Evolutionary conservation across 768 basidiomycete species (phyloP).

Genomic region (Lentinula aciculospora): DNA sequence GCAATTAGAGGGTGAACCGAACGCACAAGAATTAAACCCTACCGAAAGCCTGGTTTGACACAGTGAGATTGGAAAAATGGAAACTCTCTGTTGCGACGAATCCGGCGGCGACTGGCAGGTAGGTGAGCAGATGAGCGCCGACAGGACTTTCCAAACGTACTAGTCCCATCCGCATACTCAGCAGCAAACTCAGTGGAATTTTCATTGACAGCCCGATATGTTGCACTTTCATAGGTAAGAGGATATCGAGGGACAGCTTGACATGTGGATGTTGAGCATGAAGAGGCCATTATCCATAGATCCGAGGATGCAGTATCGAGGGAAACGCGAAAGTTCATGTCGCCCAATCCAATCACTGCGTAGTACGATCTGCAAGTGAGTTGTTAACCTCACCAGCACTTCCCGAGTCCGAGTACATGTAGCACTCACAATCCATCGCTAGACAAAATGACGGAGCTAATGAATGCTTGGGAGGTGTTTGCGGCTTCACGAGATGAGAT

Average conservation of each 20-base stretch:
- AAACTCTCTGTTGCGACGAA: conserved; percentile 68
- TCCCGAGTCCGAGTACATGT: not conserved
- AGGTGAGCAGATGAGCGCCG: not conserved
- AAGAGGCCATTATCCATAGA: conserved; percentile 66
- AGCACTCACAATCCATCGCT: conserved; percentile 37
- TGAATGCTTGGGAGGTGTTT: conserved; percentile 9
- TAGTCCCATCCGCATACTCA: conserved; percentile 62
- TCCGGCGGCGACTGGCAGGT: conserved; percentile 56
- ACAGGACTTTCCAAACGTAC: conserved; percentile 32
- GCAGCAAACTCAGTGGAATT: conserved; percentile 58
- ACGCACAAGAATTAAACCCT: conserved; percentile 13
- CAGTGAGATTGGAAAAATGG: conserved; percentile 51
- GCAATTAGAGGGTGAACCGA: not conserved
- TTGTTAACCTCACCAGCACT: conserved; percentile 1
- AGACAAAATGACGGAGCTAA: conserved; percentile 39
- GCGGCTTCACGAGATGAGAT: conserved; percentile 1
- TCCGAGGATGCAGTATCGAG: conserved; percentile 75
- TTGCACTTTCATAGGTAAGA: conserved; percentile 56
- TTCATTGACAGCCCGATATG: conserved; percentile 54
- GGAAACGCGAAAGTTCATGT: conserved; percentile 60
- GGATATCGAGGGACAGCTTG: conserved; percentile 64
- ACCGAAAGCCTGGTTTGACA: conserved; percentile 66
- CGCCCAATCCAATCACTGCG: conserved; percentile 51
- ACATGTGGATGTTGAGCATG: conserved; percentile 53
- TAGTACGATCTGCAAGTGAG: conserved; percentile 57